Base-by-base conservation (phyloP, 352 stramenopile species). In the Pythium catenulatum region DNA sequence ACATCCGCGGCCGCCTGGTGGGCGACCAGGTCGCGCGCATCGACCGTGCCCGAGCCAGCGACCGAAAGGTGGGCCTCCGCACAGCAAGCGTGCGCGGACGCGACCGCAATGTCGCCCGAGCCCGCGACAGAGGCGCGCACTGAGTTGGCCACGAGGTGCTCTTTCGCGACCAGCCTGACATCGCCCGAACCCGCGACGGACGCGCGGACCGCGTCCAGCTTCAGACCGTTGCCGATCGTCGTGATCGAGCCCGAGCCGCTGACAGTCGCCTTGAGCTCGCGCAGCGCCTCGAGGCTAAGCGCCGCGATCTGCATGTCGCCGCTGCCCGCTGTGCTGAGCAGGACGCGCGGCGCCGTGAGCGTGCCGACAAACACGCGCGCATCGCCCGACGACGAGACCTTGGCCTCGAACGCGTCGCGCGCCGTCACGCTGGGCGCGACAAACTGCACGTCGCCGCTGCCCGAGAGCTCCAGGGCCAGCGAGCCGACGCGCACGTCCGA, bases 391-490 rank as follows among this genome's bases (percentile, higher is more conserved):
- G 79, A 66, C 17, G 48, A n/a, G 34, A 88, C 37, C 0, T n/a
- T 25, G 25, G 85, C 21, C 11, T 37, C 56, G n/a, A 86, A 50
- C 1, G 56, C 39, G 11, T 89, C 46, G n/a, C 34, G 19, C 0
- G 82, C 30, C 4, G 39, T 82, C 25, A 91, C 34, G 14, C 39
- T 80, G 6, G 84, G 79, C 25, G 65, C 79, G 13, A 81, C 50
- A n/a, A 91, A 87, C 70, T 91, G 87, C 11, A 91, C n/a, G 30
- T 86, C 82, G 36, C 83, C 87, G 27, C 83, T 90, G 23, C 87
- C 84, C 21, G 75, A 76, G 69, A 90, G 84, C 41, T 85, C 74
- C 2, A 91, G 65, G 17, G 27, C 43, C 11, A 91, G 63, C 32
- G 87, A 91, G 4, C 58, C 70, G 14, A 91, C 50, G 37, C 50